Conservation (phyloP, 805 yeast species). For the Candida chauliodis region DNA sequence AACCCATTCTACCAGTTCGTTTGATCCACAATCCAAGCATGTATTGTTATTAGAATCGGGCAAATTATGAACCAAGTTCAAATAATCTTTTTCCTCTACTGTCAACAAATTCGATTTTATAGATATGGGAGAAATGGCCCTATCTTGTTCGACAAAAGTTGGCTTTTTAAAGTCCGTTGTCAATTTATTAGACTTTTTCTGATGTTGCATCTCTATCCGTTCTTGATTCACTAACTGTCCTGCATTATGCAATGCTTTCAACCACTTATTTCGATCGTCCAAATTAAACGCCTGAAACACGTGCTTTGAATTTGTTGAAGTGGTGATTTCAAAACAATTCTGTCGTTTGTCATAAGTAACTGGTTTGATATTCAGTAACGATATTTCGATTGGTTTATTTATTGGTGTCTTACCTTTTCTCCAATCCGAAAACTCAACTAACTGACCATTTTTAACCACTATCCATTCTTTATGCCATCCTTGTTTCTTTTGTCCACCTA, state of each 20-base stretch:
- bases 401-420: constrained; percentile 61
- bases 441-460: constrained; percentile 61
- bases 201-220: constrained; percentile 13
- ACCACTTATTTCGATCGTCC: constrained; percentile 68
- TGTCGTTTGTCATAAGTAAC: constrained; percentile 44
- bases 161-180: constrained; percentile 14
- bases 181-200: constrained; percentile 3
- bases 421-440: constrained; percentile 78
- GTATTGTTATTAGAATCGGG: constrained; percentile 50
- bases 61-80: constrained; percentile 36
- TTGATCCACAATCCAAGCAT: constrained; percentile 80
- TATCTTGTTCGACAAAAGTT: constrained; percentile 10
- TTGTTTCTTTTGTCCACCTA: constrained; percentile 57
- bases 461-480: constrained; percentile 94
- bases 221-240: constrained; percentile 38
- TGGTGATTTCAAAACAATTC: constrained; percentile 70
- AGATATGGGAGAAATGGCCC: constrained; percentile 30
- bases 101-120: constrained; percentile 21
- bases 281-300: constrained; percentile 72
- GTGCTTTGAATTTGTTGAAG: constrained; percentile 62
- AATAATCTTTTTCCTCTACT: constrained; percentile 21
- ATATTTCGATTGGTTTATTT: constrained; percentile 65
- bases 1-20: constrained; percentile 77
- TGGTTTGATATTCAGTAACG: constrained; percentile 61
- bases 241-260: constrained; percentile 58